These are phyloP conservation scores for Meyerozyma elateridarum DNA, from an alignment of 1,139 yeast species.

Conservation along the genomic window DNA sequence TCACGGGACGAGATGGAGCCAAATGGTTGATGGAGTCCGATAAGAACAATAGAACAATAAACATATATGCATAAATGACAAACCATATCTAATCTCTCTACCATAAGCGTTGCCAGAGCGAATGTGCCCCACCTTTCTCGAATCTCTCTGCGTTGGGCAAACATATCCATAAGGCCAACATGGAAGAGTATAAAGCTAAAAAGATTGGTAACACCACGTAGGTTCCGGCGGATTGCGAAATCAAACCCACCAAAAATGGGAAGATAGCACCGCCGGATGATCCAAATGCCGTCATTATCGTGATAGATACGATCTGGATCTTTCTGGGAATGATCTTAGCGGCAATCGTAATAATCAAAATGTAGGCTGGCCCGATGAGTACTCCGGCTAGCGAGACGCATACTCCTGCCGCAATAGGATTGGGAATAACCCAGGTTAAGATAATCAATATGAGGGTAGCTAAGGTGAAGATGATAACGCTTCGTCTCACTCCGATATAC, in stretches of 20 bases:
- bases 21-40: too few relatives aligned
- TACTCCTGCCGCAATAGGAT: constrained; percentile 38
- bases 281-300: constrained; percentile 57
- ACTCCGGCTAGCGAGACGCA: constrained; percentile 46
- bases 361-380: constrained; percentile 51
- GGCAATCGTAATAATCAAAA: constrained; percentile 46
- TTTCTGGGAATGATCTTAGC: constrained; percentile 44
- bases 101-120: constrained; percentile 3
- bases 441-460: constrained; percentile 32
- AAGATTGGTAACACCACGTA: constrained; percentile 53
- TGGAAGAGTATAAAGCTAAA: constrained; percentile 32
- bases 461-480: constrained; percentile 32
- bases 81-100: too few relatives aligned
- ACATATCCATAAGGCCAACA: constrained; percentile 40
- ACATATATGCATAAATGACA: too few relatives aligned
- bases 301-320: constrained; percentile 49
- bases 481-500: constrained; percentile 46
- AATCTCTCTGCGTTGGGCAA: constrained; percentile 32
- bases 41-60: too few relatives aligned
- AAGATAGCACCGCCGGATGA: constrained; percentile 57
- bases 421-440: constrained; percentile 45
- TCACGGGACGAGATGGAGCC: too few relatives aligned
- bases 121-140: constrained; percentile 1
- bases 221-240: constrained; percentile 48
- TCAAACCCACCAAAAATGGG: constrained; percentile 52